Evolutionary conservation across 208 protist species (phyloP), one percentile per base, ranked within the genome.

Genomic region (Endotrypanum monterogeii): DNA sequence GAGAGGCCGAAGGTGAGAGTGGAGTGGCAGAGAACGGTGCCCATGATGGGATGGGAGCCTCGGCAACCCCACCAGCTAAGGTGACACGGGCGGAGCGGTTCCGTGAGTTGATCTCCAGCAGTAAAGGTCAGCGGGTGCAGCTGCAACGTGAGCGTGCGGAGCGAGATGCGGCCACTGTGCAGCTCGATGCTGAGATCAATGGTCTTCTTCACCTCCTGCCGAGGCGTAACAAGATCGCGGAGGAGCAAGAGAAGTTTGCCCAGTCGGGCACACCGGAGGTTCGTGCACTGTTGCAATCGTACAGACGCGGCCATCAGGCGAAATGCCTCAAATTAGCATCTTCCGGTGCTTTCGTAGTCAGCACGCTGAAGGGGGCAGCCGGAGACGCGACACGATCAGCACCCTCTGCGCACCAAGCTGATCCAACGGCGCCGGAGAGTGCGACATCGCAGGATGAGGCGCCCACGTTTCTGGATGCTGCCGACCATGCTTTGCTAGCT

Each of bases 131-230:
- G 62, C 87, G 89, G 18, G 84, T 79, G 11, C 80, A 88, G 75
- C 70, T 78, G 54, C 89, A 93, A 75, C 85, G 87, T n/a, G 89
- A 94, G 56, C 86, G 88, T 41, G 80, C 79, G 39, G 83, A 84
- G 68, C 88, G 82, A 3, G 86, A 88, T 37, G 76, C 85, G 54
- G 78, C 89, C 56, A 91, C 89, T 14, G 77, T 74, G 20, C 86
- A 84, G 28, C 78, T 96, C 50, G 92, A 96, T 58, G 79, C 76
- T 52, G 89, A 85, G 68, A 88, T 96, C 72, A 86, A 89, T 63
- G 54, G 32, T 3, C 80, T 96, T 30, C 73, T 89, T 67, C 92
- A 94, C 71, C 77, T 96, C 5, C 72, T 96, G 50, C 83, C 87
- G 37, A 80, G 73, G 35, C 86, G 92, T 16, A 81, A 94, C 67